Percentiles rank a stretch among this genome's conserved stretches.
Conservation (phyloP, 1,139 yeast genomes). For the Yamadazyma sp. region DNA sequence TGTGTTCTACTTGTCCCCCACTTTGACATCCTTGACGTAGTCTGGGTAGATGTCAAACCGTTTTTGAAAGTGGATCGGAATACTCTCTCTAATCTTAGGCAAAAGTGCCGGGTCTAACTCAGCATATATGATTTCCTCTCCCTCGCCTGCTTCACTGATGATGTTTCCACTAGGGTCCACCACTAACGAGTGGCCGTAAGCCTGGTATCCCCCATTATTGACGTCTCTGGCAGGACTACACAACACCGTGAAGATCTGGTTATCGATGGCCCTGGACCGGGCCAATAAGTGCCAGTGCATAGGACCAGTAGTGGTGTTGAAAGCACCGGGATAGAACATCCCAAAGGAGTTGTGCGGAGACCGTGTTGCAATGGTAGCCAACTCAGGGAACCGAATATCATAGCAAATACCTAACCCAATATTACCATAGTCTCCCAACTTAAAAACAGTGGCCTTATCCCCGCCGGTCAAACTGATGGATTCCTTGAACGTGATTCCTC, state of each 20-base stretch:
- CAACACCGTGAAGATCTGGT: conserved; percentile 73
- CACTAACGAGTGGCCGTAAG: conserved; percentile 89
- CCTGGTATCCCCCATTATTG: conserved; percentile 69
- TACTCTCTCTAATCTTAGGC: conserved; percentile 61
- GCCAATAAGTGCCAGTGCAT: conserved; percentile 91
- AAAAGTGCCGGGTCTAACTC: conserved; percentile 68
- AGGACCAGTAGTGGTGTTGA: conserved; percentile 94
- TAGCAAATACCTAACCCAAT: conserved; percentile 91
- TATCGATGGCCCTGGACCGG: conserved; percentile 84
- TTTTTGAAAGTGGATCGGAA: conserved; percentile 75
- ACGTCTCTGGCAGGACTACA: conserved; percentile 90
- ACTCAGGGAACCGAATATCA: conserved; percentile 89
- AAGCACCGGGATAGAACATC: conserved; percentile 93
- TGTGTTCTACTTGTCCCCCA: conserved; percentile 38
- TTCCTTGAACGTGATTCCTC: conserved; percentile 84
- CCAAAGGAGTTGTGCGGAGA: conserved; percentile 71
- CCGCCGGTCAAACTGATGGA: conserved; percentile 77
- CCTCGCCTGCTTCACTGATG: conserved; percentile 80
- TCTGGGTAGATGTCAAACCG: conserved; percentile 83
- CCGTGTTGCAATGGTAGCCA: conserved; percentile 80
- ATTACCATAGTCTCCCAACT: conserved; percentile 67
- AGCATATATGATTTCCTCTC: conserved; percentile 78
- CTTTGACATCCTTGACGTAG: conserved; percentile 48
- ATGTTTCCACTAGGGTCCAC: conserved; percentile 84
- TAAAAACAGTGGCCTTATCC: conserved; percentile 72